Evolutionary conservation across 2,329 filamentous ascomycete genomes (phyloP), one percentile per base, ranked within the genome.

Genomic region (Daldinia sp.): DNA sequence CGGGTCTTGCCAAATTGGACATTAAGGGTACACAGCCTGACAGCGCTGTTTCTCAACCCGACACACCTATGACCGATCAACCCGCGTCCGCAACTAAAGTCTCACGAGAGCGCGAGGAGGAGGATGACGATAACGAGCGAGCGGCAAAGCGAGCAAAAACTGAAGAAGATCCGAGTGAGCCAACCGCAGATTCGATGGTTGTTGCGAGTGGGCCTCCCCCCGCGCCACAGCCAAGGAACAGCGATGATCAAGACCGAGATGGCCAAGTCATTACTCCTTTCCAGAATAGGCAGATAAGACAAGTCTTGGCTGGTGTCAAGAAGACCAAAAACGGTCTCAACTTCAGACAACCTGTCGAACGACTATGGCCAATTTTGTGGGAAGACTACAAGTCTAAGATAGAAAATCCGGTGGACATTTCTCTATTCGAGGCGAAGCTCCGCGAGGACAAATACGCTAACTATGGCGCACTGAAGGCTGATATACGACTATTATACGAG

Each of bases 101-200:
- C 12, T 85, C 93, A 1, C 89, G 93, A 10, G 91, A 90, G 72
- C 90, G 94, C 13, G 93, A 97, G 65, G 90, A 97, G 65, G 90
- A 93, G 4, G 93, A 97, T 71, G 83, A 83, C 0, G 82, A 82
- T 13, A 83, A 84, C 10, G 88, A 93, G 71, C 93, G 91, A 60
- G 88, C 88, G 15, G 88, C 93, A 0, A 98, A 98, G 83, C 90
- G 94, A 28, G 89, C 92, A 41, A 95, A 90, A 81, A 92, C 93
- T 0, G 91, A 92, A n/a, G 83, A 84, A 15, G 83, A 83, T 12
- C 82, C 85, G 0, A 58, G 48, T 30, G 74, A 72, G 30, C 56
- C 63, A 6, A 68, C 70, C 2, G 70, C 58, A 28, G 76, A 78
- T 46, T 76, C 74, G 10, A 57, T 74, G 7, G 72, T 75, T 3